Evolutionary conservation across 768 basidiomycete genomes (phyloP), one percentile per base, ranked within the genome.

Genomic region (Amyloporia xantha): DNA sequence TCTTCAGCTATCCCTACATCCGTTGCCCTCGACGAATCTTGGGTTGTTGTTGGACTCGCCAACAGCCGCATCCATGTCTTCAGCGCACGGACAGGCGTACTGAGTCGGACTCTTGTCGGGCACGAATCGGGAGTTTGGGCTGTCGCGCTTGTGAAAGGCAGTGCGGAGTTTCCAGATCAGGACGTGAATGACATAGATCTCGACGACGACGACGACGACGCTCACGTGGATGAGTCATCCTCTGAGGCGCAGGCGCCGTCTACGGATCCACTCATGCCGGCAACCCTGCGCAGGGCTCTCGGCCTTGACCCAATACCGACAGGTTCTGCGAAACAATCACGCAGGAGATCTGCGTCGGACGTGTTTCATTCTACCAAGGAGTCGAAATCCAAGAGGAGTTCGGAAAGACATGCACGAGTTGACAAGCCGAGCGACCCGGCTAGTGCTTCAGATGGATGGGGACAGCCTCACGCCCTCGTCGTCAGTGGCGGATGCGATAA

Each of bases 401-500:
- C 12, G 6, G 35, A 44, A 30, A 25, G 36, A 36, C 37, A 33
- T 37, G 36, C 11, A 19, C 25, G 2, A 12, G 11, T 44, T 52
- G 37, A 17, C 28, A 54, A 54, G 51, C 57, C 61, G 6, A 58
- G 59, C 26, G 52, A 62, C n/a, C 54, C 60, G 4, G 45, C 55
- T 2, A 57, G 57, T 37, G 51, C 59, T 6, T 82, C 52, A 78
- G 80, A 80, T 45, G 95, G 95, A 1, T 97, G 91, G 90, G 93
- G 94, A 0, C 89, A 94, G 61, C 79, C 82, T 1, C 79, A 81
- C 42, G 72, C 90, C 5, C 69, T 96, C 4, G 81, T 95, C 17
- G 86, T 98, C 20, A 92, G 86, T 51, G 94, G 90, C 1, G 94
- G 93, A 4, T 96, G 95, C 59, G 95, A 99, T 61, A 86, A 93